Base-by-base conservation (phyloP, 164 flowering plant species). In the Vitis amurensis region DNA sequence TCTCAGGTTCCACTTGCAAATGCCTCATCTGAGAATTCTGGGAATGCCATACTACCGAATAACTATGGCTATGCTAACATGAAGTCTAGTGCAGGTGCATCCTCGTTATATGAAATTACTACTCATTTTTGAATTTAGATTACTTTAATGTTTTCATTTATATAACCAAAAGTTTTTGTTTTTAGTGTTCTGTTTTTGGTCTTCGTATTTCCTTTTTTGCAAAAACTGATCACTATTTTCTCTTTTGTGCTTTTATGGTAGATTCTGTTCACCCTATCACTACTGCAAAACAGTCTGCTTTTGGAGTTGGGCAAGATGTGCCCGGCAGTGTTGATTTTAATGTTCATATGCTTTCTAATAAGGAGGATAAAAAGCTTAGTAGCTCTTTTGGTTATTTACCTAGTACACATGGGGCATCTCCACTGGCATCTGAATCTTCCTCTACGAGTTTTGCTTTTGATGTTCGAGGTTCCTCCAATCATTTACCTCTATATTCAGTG, bases 51-150 rank as follows among this genome's bases (percentile, higher is more conserved):
- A 17, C 67, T 47, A 16, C 73, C 73, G 64, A 73, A 64, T 58
- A 74, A 79, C 60, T 31, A 76, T 58, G 82, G 69, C 31, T 68
- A 70, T 76, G 64, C 62, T n/a, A 71, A 68, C 62, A 52, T 9
- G 9, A 68, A 62, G 19, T 63, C 61, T 8, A 73, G 65, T 72
- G 73, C 63, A 68, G 50, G 37, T 50, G 52, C 62, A 50, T 66
- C 77, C 61, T 69, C 79, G 48, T 65, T 57, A 30, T 67, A 44
- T 67, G 73, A 65, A 76, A 90, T 88, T 87, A 79, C 66, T 16
- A 9, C 55, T 50, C 44, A 57, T 57, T 15, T 15, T 57, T 15
- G 60, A 37, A 37, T 37, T 37, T 37, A 3, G 44, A 37, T 3
- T 17, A 57, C 60, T 57, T 57, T 57, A 19, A 57, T 37, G 44